Conservation (phyloP, 140 eudicot genomes). For the Cichorium intybus region DNA sequence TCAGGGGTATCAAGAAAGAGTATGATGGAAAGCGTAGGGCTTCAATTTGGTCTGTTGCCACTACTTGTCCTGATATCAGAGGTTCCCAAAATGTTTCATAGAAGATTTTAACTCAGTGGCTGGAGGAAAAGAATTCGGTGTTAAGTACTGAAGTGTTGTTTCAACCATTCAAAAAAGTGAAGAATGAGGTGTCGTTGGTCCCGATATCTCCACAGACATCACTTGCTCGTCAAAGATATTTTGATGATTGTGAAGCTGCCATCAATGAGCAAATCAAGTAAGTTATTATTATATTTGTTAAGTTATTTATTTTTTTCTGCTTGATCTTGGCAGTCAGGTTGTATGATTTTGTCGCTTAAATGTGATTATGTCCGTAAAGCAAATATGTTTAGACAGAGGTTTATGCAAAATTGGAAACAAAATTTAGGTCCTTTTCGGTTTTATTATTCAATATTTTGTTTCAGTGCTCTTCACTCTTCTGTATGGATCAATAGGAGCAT, state of each 20-base stretch:
- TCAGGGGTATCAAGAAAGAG: no score
- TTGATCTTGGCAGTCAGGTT: not conserved
- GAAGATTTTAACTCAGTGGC: no score
- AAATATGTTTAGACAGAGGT: not conserved
- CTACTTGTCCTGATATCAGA: no score
- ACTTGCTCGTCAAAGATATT: constrained; percentile 59
- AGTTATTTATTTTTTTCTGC: not conserved
- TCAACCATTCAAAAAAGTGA: constrained; percentile 76
- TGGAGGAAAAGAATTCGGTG: constrained; percentile 14
- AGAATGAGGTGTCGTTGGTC: constrained; percentile 49
- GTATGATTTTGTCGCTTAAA: not conserved
- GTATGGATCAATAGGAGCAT: no score
- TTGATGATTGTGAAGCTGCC: constrained; percentile 76
- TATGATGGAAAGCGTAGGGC: no score
- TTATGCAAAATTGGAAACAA: not conserved
- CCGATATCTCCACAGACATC: constrained; percentile 52
- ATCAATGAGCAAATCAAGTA: constrained; percentile 87
- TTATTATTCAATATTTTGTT: not conserved
- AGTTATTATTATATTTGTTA: constrained; percentile 17
- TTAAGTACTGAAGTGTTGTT: constrained; percentile 54
- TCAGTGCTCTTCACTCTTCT: no score
- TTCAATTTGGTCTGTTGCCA: no score
- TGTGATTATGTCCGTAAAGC: not conserved
- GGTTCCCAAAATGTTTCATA: no score
- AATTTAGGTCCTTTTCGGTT: not conserved